Evolutionary conservation across 108 stramenopile genomes (phyloP), one percentile per base, ranked within the genome.

Genomic region (Epipyxis sp.): DNA sequence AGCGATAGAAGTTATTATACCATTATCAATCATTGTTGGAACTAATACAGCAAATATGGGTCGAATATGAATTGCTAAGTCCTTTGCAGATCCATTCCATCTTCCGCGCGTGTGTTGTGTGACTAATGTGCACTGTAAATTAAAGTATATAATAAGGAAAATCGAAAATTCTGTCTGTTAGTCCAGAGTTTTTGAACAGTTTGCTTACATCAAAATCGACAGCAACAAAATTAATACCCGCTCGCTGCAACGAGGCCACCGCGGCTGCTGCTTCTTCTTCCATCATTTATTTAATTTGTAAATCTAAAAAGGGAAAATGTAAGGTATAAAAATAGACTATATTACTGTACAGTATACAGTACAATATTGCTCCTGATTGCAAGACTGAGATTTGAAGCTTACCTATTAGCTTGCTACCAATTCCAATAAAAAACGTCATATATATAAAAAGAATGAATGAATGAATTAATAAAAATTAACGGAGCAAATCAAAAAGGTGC

Each of bases 161-260:
- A 65, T 65, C 46, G 46, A 6, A 20, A 13, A 20, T 13, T 50
- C 13, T 20, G 46, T 50, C 46, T 20, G 46, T 13, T 50, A 50
- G 46, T 50, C 6, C 6, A 50, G 46, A 50, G 6, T 13, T 35
- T 3, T 13, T 65, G 10, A 65, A 13, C 6, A 10, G 61, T 32
- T 32, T 6, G 34, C 61, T 65, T 29, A 65, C 61, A 65, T 65
- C 61, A 65, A 65, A 65, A 37, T 65, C 61, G 6, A 65, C 61
- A 6, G 61, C 61, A 29, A 65, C 27, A 65, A 65, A 65, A 65
- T 65, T 65, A 25, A 65, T 65, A 6, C 25, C 61, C 25, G 35
- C 61, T 50, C 20, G 6, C 13, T 13, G 6, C 20, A 50, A 50
- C 6, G 13, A 6, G 6, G 6, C 46, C 6, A 50, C 46, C 6